A percentile compares a stretch with the other conserved stretches of the same genome.
Evolutionary conservation across 2,329 filamentous ascomycete genomes (phyloP).

Genomic region (Talaromyces sp.): DNA sequence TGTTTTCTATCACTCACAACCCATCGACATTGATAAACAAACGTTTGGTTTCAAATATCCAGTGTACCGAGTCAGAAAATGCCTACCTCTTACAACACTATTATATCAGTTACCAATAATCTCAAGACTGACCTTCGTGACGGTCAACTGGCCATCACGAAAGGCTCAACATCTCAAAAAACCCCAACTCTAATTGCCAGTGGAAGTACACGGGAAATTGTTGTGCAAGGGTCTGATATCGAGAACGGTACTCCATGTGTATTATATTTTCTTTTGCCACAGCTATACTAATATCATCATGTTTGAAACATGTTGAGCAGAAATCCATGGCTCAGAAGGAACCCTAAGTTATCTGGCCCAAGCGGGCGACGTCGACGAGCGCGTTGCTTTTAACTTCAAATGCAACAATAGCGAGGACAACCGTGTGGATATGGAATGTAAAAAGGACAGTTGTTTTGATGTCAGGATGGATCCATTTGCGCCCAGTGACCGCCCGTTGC

Average conservation of each 20-base stretch:
- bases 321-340: not conserved
- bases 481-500: constrained; percentile 7
- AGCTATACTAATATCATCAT: not conserved
- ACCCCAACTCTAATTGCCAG: not conserved
- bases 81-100: constrained; percentile 9
- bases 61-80: not conserved
- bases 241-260: not conserved
- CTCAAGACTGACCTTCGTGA: constrained; percentile 9
- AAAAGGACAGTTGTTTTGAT: constrained; percentile 3
- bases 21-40: not conserved
- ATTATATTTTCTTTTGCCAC: not conserved
- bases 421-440: constrained; percentile 6
- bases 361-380: not conserved
- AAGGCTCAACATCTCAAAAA: constrained; percentile 2
- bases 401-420: constrained; percentile 6
- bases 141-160: not conserved
- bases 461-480: constrained; percentile 5
- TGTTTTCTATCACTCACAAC: not conserved
- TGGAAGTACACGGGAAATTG: constrained; percentile 2
- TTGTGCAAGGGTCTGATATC: not conserved
- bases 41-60: not conserved
- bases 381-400: constrained; percentile 8
- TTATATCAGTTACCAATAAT: constrained; percentile 9
- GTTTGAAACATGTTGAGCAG: constrained; percentile 1
- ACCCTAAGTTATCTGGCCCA: not conserved